A percentile compares a stretch with the other conserved stretches of the same genome.
phyloP scores from a whole-genome alignment of 495 filamentous ascomycete genomes.

The Xanthoparmelia taractica region DNA sequence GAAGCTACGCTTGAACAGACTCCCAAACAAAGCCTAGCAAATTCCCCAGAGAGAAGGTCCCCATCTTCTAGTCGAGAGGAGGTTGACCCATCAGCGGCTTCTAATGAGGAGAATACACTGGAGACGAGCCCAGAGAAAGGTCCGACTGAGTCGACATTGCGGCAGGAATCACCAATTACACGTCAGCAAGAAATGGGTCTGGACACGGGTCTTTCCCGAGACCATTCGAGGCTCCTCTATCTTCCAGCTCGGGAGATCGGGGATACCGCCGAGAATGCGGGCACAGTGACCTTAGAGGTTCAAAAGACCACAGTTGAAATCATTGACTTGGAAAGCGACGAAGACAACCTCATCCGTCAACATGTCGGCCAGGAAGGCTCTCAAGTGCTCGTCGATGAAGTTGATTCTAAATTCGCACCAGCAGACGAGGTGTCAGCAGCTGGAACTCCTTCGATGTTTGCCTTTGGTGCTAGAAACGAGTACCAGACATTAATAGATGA shows the following conservation, averaged over 20 bases:
- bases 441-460: neutral
- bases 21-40: neutral
- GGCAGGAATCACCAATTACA: neutral
- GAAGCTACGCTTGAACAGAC: neutral
- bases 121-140: neutral
- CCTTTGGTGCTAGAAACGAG: neutral
- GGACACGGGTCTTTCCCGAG: neutral
- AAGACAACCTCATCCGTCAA: neutral
- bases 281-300: neutral
- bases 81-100: neutral
- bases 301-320: slow-evolving; percentile 11
- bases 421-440: neutral
- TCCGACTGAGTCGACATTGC: neutral
- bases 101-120: neutral
- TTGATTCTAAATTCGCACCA: neutral
- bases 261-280: neutral
- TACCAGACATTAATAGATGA: neutral
- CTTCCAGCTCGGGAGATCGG: neutral
- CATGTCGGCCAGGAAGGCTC: neutral
- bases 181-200: neutral
- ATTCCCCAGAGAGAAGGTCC: neutral
- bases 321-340: slow-evolving; percentile 22
- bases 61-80: neutral
- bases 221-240: neutral
- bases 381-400: neutral